phyloP scores from a whole-genome alignment of 2,329 filamentous ascomycete species.

The Stylonectria norvegica region DNA sequence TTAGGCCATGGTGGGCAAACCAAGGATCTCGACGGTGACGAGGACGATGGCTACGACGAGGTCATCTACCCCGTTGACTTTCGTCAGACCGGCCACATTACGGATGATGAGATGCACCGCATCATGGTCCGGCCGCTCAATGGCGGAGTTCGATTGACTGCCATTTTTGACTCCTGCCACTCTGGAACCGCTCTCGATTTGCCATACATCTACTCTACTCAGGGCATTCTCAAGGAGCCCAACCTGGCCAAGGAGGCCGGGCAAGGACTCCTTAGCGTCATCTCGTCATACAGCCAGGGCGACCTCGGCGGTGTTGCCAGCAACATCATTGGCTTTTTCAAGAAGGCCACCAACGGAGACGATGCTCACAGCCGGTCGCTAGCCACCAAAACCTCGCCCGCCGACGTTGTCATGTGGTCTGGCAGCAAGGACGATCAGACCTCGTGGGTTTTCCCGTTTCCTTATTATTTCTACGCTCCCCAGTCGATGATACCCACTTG shows the following conservation, averaged over 20 bases:
- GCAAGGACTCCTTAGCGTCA: conserved; percentile 57
- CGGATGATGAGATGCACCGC: conserved; percentile 78
- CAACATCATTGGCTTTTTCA: conserved; percentile 78
- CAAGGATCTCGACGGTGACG: conserved; percentile 73
- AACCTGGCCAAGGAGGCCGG: conserved; percentile 67
- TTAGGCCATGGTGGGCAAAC: conserved; percentile 77
- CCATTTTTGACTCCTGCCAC: conserved; percentile 65
- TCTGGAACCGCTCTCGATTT: conserved; percentile 64
- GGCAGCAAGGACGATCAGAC: conserved; percentile 97
- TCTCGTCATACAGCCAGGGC: conserved; percentile 61
- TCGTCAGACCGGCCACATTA: conserved; percentile 73
- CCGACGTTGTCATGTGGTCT: conserved; percentile 96
- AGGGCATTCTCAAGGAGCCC: conserved; percentile 65
- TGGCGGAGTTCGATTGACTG: conserved; percentile 56
- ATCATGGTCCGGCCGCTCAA: conserved; percentile 62
- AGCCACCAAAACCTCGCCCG: conserved; percentile 87
- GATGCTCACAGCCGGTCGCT: conserved; percentile 77
- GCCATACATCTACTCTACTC: conserved; percentile 66
- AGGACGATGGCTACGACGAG: conserved; percentile 78
- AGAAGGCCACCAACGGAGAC: conserved; percentile 79
- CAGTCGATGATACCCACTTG: conserved; percentile 14
- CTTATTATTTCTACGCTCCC: conserved; percentile 14
- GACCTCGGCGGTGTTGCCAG: conserved; percentile 80
- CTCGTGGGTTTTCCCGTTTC: conserved; percentile 58
- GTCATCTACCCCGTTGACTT: conserved; percentile 84